These are phyloP conservation scores for Brachypodium distachyon DNA, from an alignment of 202 grass and related monocot species.

Conservation along the genomic window DNA sequence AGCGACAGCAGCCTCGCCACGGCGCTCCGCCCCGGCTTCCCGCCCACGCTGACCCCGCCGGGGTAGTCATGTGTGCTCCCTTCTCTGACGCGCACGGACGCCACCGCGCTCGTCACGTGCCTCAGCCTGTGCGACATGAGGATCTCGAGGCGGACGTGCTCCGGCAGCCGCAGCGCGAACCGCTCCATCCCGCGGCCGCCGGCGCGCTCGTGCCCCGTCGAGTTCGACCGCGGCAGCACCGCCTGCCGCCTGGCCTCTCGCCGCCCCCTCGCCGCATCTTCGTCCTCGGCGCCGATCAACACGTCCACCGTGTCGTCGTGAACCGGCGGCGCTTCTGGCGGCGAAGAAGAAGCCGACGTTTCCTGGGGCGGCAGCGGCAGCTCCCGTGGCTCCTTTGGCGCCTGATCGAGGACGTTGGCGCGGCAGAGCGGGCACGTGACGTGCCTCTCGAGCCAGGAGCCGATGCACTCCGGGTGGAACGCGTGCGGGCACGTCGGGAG, in stretches of 20 bases:
- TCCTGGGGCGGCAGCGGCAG: background rate
- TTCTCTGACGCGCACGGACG: conserved; percentile 14
- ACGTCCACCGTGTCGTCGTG: background rate
- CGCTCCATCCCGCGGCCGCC: conserved; percentile 4
- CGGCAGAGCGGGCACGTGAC: conserved; percentile 29
- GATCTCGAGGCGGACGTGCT: conserved; percentile 34
- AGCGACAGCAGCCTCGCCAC: conserved; percentile 25
- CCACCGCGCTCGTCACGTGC: conserved; percentile 27
- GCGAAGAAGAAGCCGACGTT: too few species aligned
- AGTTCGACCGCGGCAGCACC: conserved; percentile 27
- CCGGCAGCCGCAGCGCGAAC: conserved; percentile 28
- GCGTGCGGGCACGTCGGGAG: conserved; percentile 29
- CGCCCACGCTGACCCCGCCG: background rate
- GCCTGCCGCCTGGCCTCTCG: conserved; percentile 9
- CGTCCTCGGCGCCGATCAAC: background rate
- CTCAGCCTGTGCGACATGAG: conserved; percentile 24
- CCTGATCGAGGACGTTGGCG: conserved; percentile 24
- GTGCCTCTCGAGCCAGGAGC: conserved; percentile 23
- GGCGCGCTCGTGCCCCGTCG: conserved; percentile 8
- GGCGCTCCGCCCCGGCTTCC: background rate
- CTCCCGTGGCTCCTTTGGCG: background rate
- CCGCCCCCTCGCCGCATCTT: background rate
- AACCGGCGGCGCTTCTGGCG: background rate
- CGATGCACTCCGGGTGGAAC: conserved; percentile 35
- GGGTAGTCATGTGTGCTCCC: conserved; percentile 17